Conservation (phyloP, 1,139 yeast species). For the Casaregolazyma suthepensis region DNA sequence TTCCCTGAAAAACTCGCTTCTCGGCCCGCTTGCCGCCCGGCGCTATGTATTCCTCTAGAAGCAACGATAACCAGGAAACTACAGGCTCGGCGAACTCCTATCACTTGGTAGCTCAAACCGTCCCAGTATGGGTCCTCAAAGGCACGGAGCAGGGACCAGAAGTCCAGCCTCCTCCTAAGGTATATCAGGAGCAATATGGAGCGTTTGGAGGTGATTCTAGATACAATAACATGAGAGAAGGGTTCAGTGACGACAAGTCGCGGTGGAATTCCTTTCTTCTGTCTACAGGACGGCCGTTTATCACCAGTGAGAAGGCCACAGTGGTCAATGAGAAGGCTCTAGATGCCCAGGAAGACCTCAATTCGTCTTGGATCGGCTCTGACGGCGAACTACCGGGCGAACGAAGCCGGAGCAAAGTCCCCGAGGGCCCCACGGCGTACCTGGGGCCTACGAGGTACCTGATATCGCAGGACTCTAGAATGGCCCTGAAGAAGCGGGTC, state of each 20-base stretch:
- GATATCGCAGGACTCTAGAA: conserved; percentile 30
- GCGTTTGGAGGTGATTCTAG: background rate
- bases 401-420: conserved; percentile 3
- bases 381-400: background rate
- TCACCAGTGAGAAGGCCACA: conserved; percentile 8
- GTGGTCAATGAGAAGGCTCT: conserved; percentile 20
- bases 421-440: conserved; percentile 13
- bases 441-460: conserved; percentile 24
- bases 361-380: conserved; percentile 19
- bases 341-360: conserved; percentile 19
- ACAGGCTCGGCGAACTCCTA: conserved; percentile 4
- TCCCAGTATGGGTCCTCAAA: conserved; percentile 22
- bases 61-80: background rate
- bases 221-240: background rate
- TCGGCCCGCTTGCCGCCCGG: background rate
- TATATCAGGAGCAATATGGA: background rate
- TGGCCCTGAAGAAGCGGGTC: conserved; percentile 59
- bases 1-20: background rate
- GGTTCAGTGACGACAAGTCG: conserved; percentile 7
- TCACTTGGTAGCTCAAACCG: conserved; percentile 20
- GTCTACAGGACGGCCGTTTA: conserved; percentile 18
- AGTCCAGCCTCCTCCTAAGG: background rate
- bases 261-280: conserved; percentile 20
- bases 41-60: conserved; percentile 1
- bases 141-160: background rate